Percentiles rank a stretch among this genome's conserved stretches.
Conservation (phyloP, 352 stramenopile genomes). For the Phytophthora tubulina region DNA sequence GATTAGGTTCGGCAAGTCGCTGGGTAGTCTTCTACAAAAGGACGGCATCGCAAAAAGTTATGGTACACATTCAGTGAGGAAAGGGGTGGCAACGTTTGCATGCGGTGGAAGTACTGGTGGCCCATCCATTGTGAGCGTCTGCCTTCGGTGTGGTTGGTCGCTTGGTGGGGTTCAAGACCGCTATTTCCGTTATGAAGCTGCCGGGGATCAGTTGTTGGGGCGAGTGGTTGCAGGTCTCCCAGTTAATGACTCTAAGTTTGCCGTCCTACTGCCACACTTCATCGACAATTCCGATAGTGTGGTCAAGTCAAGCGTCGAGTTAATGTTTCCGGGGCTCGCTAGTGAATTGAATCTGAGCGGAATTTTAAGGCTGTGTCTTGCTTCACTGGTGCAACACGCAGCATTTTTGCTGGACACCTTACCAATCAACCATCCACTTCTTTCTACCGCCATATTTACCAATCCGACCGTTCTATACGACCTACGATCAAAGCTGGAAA, state of each 20-base stretch:
- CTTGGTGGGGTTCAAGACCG: not conserved
- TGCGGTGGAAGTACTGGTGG: conserved; percentile 3
- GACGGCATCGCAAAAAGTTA: not conserved
- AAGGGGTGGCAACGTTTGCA: not conserved
- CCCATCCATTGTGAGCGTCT: conserved; percentile 7
- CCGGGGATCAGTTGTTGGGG: not conserved
- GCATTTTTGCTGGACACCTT: not conserved
- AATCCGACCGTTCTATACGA: not conserved
- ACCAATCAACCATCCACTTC: not conserved
- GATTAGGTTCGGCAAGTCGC: no score
- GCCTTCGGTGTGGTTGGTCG: conserved; percentile 1
- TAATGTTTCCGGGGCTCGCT: not conserved
- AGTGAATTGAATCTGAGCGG: not conserved
- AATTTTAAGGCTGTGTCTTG: conserved; percentile 7
- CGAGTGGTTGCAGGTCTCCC: conserved; percentile 12
- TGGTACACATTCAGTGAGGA: not conserved
- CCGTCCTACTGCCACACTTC: not conserved
- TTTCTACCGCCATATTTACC: conserved; percentile 1
- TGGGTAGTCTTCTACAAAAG: no score
- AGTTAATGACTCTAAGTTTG: conserved; percentile 15
- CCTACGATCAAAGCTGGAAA: not conserved
- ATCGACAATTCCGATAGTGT: not conserved
- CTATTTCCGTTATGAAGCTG: not conserved
- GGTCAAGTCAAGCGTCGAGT: not conserved
- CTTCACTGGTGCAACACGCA: conserved; percentile 4